Evolutionary conservation across 2,329 filamentous ascomycete genomes (phyloP).

Genomic region (Knoxdaviesia capensis): DNA sequence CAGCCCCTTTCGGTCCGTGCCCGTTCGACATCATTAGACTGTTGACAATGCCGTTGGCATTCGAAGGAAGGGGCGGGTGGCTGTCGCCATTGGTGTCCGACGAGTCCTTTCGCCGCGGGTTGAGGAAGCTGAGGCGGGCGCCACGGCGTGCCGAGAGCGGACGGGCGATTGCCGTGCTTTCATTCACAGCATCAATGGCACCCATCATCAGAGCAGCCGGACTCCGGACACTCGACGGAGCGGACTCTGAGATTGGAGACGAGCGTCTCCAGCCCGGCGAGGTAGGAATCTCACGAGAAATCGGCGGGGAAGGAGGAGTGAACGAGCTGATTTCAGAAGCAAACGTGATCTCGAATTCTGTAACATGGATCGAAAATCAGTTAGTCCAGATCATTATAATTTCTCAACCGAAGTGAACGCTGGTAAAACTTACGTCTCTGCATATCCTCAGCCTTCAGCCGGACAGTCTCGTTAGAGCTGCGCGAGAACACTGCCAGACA

Average conservation of each 20-base stretch:
- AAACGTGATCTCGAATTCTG: slow-evolving; percentile 42
- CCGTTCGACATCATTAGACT: neutral
- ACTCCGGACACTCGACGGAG: neutral
- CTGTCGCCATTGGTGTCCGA: slow-evolving; percentile 1
- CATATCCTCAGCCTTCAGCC: slow-evolving; percentile 35
- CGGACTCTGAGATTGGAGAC: slow-evolving; percentile 1
- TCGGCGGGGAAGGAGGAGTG: slow-evolving; percentile 24
- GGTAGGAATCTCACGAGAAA: slow-evolving; percentile 24
- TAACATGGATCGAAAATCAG: neutral
- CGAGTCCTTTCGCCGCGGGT: slow-evolving; percentile 24
- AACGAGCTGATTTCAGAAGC: slow-evolving; percentile 46
- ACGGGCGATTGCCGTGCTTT: slow-evolving; percentile 3
- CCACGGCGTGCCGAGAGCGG: slow-evolving; percentile 15
- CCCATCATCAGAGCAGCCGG: neutral
- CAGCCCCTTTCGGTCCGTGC: neutral
- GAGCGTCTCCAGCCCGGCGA: slow-evolving; percentile 5
- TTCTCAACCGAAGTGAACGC: neutral
- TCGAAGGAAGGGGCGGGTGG: slow-evolving; percentile 2
- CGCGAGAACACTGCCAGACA: slow-evolving; percentile 52
- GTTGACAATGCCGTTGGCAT: slow-evolving; percentile 1
- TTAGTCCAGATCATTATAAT: slow-evolving; percentile 6
- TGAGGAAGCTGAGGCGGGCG: slow-evolving; percentile 35
- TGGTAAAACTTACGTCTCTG: slow-evolving; percentile 37
- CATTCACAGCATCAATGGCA: slow-evolving; percentile 1
- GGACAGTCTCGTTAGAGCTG: slow-evolving; percentile 38